Base-by-base conservation (phyloP, 2,329 filamentous ascomycete species). In the Fusarium mangiferae region DNA sequence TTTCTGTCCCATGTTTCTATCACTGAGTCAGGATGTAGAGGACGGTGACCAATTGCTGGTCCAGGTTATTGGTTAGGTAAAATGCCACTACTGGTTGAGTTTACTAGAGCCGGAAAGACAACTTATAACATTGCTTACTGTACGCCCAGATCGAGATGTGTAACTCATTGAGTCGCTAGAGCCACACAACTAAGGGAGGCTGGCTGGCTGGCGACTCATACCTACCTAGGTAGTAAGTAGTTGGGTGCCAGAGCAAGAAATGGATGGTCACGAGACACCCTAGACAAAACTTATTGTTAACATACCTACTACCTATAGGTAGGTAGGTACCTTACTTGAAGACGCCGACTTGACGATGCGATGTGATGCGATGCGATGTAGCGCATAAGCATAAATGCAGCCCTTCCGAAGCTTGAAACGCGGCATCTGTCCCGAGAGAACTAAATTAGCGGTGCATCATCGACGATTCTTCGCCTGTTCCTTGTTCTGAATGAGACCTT, bases 391-490 rank as follows among this genome's bases (percentile, higher is more conserved):
- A 60, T 60, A 61, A 42, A 36, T 55, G 48, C 48, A 49, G 48
- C 42, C 24, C 52, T 66, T 58, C 49, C 20, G 56, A 51, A n/a
- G 44, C 30, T 36, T 36, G 24, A 49, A 28, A 35, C 30, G n/a
- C 41, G 59, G 66, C 66, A 70, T 41, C 30, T n/a, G 20, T 54
- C 26, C 67, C 66, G 45, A 71, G 28, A 38, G 18, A 26, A 33
- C 46, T 67, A 56, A 55, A 38, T 64, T 73, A 73, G 69, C 46
- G 71, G 71, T 39, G 33, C 41, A 74, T 73, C 71, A 73, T 73
- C 45, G 62, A 64, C 42, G 62, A 73, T 68, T 56, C 20, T 41
- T 41, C 24, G 44, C 41, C 66, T 64, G 67, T 72, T 68, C 58
- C 71, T 49, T 74, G 71, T 28, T 51, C 57, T 35, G 41, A 65